Evolutionary conservation across 495 filamentous ascomycete genomes (phyloP).

Genomic region (Sporormia fimetaria): DNA sequence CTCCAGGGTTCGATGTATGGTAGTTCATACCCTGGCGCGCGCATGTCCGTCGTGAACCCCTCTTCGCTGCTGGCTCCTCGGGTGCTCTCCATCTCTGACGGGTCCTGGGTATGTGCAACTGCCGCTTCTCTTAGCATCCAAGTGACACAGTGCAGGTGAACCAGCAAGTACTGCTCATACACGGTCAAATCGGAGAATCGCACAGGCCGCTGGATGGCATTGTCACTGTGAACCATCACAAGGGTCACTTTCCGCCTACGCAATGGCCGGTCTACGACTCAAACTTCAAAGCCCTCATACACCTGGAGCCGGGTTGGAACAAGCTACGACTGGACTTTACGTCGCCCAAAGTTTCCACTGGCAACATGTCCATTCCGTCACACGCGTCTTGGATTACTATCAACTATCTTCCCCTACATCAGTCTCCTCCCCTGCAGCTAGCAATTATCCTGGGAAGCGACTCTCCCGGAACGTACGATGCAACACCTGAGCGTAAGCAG

Average conservation of each 20-base stretch:
- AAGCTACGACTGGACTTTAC: slow-evolving; percentile 73
- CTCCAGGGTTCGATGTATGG: slow-evolving; percentile 33
- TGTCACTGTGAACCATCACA: slow-evolving; percentile 66
- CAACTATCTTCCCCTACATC: slow-evolving; percentile 70
- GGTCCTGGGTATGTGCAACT: slow-evolving; percentile 54
- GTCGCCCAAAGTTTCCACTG: slow-evolving; percentile 65
- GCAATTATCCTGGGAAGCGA: slow-evolving; percentile 78
- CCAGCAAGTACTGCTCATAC: slow-evolving; percentile 75
- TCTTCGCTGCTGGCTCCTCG: slow-evolving; percentile 68
- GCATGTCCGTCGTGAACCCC: slow-evolving; percentile 35
- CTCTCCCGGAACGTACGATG: slow-evolving; percentile 77
- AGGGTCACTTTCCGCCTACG: slow-evolving; percentile 70
- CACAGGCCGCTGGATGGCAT: slow-evolving; percentile 65
- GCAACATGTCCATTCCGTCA: slow-evolving; percentile 52
- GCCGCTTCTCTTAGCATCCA: background rate
- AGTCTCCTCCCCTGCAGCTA: slow-evolving; percentile 68
- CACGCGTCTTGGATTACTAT: slow-evolving; percentile 70
- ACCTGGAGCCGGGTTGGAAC: slow-evolving; percentile 81
- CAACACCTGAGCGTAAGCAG: slow-evolving; percentile 59
- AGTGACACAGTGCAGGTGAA: slow-evolving; percentile 49
- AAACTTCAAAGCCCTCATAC: slow-evolving; percentile 78
- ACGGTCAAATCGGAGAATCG: slow-evolving; percentile 67
- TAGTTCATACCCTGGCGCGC: slow-evolving; percentile 7
- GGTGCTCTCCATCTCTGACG: slow-evolving; percentile 64
- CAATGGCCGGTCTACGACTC: slow-evolving; percentile 77